Evolutionary conservation across 2,329 filamentous ascomycete genomes (phyloP), one percentile per base, ranked within the genome.

Genomic region (Cytospora leucostoma): DNA sequence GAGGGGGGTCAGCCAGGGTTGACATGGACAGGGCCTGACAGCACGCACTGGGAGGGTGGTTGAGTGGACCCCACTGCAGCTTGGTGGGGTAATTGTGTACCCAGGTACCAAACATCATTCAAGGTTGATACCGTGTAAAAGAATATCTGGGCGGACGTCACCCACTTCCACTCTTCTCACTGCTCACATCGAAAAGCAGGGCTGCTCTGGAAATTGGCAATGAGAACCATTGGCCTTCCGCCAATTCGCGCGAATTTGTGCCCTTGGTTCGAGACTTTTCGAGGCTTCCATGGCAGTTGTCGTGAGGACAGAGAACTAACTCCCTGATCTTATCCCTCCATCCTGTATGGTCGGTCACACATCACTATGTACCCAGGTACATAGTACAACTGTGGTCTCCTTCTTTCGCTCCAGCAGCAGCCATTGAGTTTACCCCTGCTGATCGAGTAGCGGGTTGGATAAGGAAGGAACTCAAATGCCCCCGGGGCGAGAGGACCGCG

Each of bases 61-160:
- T 33, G 51, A 55, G 59, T 55, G 59, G 59, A 33, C 37, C 51
- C 27, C 37, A 44, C 51, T 55, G 51, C 51, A 32, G 37, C 50
- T 37, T 55, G 59, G 59, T 54, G 59, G 59, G 59, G 59, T 40
- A 61, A 49, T 49, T 52, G 44, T 52, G 32, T 57, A 47, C 35
- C 56, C 47, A 44, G 19, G 37, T 47, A 17, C 17, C 10, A 10
- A 21, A 7, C n/a, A 19, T n/a, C 21, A 44, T 19, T n/a, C n/a
- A n/a, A n/a, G n/a, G n/a, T n/a, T 27, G 27, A n/a, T 44, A 44
- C 40, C n/a, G 40, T 44, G 40, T 44, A 27, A 58, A 38, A 50
- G 40, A 37, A 60, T 27, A 54, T 19, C 49, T 53, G 51, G 47
- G 27, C 58, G 54, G 40, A 50, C 54, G 59, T 35, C 50, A 55